Base-by-base conservation (phyloP, 805 yeast species). In the Suhomyces pyralidae region DNA sequence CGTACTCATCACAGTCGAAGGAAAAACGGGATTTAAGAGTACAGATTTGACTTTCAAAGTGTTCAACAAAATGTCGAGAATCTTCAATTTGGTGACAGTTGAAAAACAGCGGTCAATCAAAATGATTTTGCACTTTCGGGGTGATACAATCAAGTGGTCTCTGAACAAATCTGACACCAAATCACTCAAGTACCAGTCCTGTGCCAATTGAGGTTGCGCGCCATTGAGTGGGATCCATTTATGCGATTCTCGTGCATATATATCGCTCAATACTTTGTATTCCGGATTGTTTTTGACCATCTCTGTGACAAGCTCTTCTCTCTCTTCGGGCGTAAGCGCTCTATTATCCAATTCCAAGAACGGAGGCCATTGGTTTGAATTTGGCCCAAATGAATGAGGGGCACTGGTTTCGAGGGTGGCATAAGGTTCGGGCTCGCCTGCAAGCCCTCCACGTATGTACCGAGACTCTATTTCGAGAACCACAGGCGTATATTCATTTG, bases 41-140 rank as follows among this genome's bases (percentile, higher is more conserved):
- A 68, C 61, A 2, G 69, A 61, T 46, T 58, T 67, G 14, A 65
- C 57, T 40, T 63, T 59, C 7, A 69, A 52, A 7, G 55, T 59
- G n/a, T 52, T 51, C 17, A 69, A 54, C n/a, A 71, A 51, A 1
- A 64, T 43, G 17, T 56, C 56, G 9, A 62, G 50, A 4, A 71
- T 49, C 45, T 46, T 45, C 34, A 40, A 48, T 45, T 66, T 67
- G 10, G 54, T 49, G 4, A 45, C 26, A 3, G 49, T 43, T 1
- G 68, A 60, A 45, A 53, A 59, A n/a, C 50, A 47, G 40, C 52
- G 51, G 47, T 58, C 64, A 2, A 69, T 48, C 2, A 70, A 26
- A 2, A 68, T 53, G 1, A 67, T 58, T 47, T 64, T 64, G 45
- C 62, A 58, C 36, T 53, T 54, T 9, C 53, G 51, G 14, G 65